Conservation (phyloP, 2,329 filamentous ascomycete genomes). For the Fusarium drepaniforme region DNA sequence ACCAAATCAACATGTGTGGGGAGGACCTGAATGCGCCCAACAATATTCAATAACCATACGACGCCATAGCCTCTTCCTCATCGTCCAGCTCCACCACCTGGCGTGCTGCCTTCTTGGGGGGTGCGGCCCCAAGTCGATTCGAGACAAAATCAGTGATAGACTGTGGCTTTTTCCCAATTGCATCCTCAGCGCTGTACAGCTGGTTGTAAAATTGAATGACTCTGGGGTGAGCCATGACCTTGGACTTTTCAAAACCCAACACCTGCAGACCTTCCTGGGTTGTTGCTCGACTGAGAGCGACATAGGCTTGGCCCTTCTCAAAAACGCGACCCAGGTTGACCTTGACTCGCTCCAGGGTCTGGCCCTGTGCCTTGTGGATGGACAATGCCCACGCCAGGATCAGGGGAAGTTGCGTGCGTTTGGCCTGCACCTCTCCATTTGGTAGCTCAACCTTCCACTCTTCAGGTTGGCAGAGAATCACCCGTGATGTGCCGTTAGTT, state of each 20-base stretch:
- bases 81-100: conserved; percentile 57
- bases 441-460: conserved; percentile 98
- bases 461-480: conserved; percentile 85
- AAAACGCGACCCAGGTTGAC: conserved; percentile 94
- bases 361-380: conserved; percentile 97
- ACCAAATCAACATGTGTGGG: conserved; percentile 13
- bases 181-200: conserved; percentile 78
- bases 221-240: conserved; percentile 93
- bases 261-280: conserved; percentile 90
- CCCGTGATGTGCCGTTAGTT: conserved; percentile 73
- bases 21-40: not conserved
- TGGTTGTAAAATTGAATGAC: conserved; percentile 89
- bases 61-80: conserved; percentile 62
- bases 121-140: conserved; percentile 47
- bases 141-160: conserved; percentile 56
- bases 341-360: conserved; percentile 93
- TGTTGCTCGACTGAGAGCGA: conserved; percentile 93
- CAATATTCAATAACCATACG: conserved; percentile 54
- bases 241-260: conserved; percentile 85
- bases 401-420: conserved; percentile 83
- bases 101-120: conserved; percentile 30
- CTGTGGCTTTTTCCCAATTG: conserved; percentile 47
- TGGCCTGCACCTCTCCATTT: conserved; percentile 92
- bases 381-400: conserved; percentile 97
- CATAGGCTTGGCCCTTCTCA: conserved; percentile 97